Evolutionary conservation across 2,329 filamentous ascomycete species (phyloP).

Genomic region (Gnomoniopsis smithogilvyi): DNA sequence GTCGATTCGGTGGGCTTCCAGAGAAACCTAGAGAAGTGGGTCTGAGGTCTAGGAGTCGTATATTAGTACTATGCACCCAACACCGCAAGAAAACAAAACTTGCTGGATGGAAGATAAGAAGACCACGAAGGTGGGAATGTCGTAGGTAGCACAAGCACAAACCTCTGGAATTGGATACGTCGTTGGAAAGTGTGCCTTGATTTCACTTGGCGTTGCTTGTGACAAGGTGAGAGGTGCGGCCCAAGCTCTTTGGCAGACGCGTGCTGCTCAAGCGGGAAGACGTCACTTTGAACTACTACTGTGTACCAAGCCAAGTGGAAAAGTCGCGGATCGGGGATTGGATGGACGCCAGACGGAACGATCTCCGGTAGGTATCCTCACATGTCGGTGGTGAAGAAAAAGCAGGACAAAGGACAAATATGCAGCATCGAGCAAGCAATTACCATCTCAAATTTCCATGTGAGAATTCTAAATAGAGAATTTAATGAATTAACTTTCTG

Average conservation of each 20-base stretch:
- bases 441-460: too few species aligned
- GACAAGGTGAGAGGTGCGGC: not conserved
- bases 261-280: not conserved
- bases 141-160: not conserved
- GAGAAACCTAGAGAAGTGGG: not conserved
- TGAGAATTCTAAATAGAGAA: not conserved
- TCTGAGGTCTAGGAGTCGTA: constrained; percentile 8
- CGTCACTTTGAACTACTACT: not conserved
- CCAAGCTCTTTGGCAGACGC: not conserved
- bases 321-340: too few species aligned
- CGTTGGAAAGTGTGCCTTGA: not conserved
- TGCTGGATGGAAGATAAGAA: not conserved
- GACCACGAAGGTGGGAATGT: not conserved
- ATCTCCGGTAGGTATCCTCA: too few species aligned
- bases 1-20: constrained; percentile 14
- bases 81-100: not conserved
- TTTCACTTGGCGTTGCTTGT: not conserved
- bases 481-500: not conserved
- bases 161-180: not conserved
- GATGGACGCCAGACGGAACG: too few species aligned
- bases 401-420: too few species aligned
- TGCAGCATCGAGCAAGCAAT: too few species aligned
- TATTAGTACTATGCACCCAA: not conserved
- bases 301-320: not conserved
- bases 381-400: too few species aligned